These are phyloP conservation scores for Crithidia expoeki DNA, from an alignment of 208 protist species.

Conservation along the genomic window DNA sequence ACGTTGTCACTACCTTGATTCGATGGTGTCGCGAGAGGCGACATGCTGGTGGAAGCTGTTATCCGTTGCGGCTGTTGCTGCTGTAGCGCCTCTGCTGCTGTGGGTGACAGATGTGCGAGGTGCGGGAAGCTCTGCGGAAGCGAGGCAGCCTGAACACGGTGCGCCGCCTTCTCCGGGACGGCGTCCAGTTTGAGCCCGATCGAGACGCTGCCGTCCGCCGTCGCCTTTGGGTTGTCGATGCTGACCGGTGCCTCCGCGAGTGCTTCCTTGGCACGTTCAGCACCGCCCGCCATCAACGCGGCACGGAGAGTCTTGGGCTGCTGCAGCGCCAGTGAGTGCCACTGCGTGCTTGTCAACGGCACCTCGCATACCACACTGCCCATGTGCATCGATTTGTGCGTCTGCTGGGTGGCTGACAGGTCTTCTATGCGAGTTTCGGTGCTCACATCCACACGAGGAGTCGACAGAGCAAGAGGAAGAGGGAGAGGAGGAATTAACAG, in stretches of 20 bases:
- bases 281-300: slow-evolving; percentile 4
- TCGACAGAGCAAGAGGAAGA: neutral
- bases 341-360: slow-evolving; percentile 7
- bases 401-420: neutral
- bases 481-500: neutral
- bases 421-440: neutral
- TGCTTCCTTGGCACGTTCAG: neutral
- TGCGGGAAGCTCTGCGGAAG: slow-evolving; percentile 14
- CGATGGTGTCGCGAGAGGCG: neutral
- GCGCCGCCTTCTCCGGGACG: slow-evolving; percentile 1
- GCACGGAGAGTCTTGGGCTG: neutral
- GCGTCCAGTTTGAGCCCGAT: slow-evolving; percentile 9
- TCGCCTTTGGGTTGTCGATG: neutral
- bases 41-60: neutral
- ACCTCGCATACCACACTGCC: slow-evolving; percentile 12
- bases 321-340: neutral
- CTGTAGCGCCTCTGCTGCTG: neutral
- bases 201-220: slow-evolving; percentile 2
- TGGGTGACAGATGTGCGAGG: slow-evolving; percentile 3
- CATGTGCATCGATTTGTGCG: no score
- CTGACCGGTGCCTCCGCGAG: neutral
- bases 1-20: neutral
- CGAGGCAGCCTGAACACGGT: neutral
- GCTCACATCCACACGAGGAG: slow-evolving; percentile 1
- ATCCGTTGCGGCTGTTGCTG: neutral